Conservation (phyloP, 306 rosid species). For the Rosa persica region DNA sequence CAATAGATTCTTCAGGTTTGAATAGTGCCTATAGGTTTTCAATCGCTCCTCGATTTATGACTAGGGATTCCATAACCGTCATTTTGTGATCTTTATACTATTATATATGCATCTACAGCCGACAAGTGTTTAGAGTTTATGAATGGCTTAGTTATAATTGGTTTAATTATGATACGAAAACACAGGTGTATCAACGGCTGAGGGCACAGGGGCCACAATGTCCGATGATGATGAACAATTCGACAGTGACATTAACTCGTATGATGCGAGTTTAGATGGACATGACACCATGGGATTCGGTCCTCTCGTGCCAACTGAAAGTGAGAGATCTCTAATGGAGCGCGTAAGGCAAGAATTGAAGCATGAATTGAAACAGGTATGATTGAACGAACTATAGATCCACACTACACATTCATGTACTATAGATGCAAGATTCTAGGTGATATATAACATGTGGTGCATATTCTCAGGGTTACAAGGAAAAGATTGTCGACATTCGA, state of each 20-base stretch:
- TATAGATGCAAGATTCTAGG: neutral
- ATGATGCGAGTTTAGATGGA: constrained; percentile 70
- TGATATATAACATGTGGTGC: neutral
- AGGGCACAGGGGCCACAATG: constrained; percentile 93
- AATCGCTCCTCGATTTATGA: neutral
- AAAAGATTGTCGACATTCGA: constrained; percentile 81
- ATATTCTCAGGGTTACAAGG: constrained; percentile 75
- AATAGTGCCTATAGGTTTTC: neutral
- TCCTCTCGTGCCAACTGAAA: constrained; percentile 88
- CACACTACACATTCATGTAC: neutral
- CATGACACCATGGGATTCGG: constrained; percentile 75
- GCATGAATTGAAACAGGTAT: constrained; percentile 77
- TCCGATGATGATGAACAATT: constrained; percentile 81
- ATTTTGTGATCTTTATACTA: neutral
- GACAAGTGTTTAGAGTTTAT: neutral
- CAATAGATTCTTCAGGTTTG: neutral
- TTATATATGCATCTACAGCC: neutral
- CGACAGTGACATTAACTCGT: constrained; percentile 66
- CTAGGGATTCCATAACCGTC: neutral
- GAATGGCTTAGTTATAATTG: neutral
- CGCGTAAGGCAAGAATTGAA: constrained; percentile 89
- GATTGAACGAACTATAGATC: neutral
- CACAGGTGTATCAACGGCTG: constrained; percentile 78
- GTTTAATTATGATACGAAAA: constrained; percentile 3
- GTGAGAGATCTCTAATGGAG: constrained; percentile 91